Evolutionary conservation across 352 stramenopile species (phyloP), one percentile per base, ranked within the genome.

Genomic region (Phytopythium boreale): DNA sequence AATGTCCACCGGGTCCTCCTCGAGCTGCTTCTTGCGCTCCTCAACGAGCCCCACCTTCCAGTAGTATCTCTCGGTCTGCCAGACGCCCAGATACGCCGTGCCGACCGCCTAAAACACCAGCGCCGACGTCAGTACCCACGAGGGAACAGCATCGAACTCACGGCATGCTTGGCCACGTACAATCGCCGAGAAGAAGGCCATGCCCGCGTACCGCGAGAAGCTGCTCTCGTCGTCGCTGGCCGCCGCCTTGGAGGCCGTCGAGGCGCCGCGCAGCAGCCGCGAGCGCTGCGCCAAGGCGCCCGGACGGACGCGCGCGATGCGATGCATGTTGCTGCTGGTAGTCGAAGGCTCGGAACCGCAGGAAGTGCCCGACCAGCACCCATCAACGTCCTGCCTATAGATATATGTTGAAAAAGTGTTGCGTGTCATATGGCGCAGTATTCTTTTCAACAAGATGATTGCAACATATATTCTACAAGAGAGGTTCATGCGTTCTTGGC

Each of bases 31-130:
- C 51, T 82, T 83, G 58, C 89, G 87, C 63, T 96, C 75, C 57
- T 95, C 84, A 27, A 96, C 89, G 60, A 97, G 51, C 39, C 89
- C 71, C n/a, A 92, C 73, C 65, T 97, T 97, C 89, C 89, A 97
- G 63, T 80, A 90, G 77, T 97, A 97, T 1, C 89, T 81, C 64
- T 94, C 72, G 20, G 75, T 92, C 87, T 96, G 89, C 89, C 89
- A 97, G 26, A 66, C 61, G 17, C 89, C 89, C 19, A 97, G 71
- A 27, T 82, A 83, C 34, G 88, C 77, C 2, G 89, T 96, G 14
- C 80, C 82, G 51, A 77, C 80, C 9, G 87, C 76, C 82, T 94
- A 34, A 37, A 14, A 22, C 4, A 1, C 24, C 19, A 52, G 0
- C 11, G 2, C 26, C n/a, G 57, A 37, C 14, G 4, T 61, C 39